Evolutionary conservation across 257 asterid species (phyloP).

Genomic region (Voacanga thouarsii): DNA sequence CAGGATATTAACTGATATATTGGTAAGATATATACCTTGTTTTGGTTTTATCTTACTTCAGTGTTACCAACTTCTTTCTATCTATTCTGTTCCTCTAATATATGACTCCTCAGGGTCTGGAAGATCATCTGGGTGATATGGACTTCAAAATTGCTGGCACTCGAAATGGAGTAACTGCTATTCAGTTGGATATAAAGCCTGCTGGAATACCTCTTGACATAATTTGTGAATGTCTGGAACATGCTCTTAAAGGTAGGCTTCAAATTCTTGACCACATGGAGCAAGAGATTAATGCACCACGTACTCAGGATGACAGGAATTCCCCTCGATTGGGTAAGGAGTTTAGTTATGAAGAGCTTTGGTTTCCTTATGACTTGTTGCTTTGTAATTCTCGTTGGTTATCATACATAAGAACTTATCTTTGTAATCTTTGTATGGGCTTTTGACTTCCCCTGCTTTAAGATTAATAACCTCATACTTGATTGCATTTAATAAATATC

Average conservation of each 20-base stretch:
- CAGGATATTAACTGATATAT: conserved; percentile 79
- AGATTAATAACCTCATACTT: not conserved
- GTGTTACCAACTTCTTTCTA: not conserved
- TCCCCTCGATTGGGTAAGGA: conserved; percentile 69
- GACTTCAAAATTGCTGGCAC: conserved; percentile 99
- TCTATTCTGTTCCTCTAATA: conserved; percentile 6
- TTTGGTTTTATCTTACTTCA: not conserved
- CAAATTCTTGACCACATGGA: conserved; percentile 94
- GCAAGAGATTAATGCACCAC: conserved; percentile 71
- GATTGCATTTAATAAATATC: conserved; percentile 18
- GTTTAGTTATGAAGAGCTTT: conserved; percentile 2
- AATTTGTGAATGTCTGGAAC: conserved; percentile 73
- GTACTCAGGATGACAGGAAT: conserved; percentile 63
- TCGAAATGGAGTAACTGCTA: conserved; percentile 83
- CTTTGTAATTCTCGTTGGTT: conserved; percentile 8
- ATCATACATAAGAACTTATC: not conserved
- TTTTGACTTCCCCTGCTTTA: not conserved
- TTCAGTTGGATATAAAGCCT: conserved; percentile 96
- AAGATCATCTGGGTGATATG: conserved; percentile 98
- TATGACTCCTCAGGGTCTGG: conserved; percentile 66
- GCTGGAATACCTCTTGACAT: conserved; percentile 96
- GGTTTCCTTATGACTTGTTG: not conserved
- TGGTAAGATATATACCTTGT: conserved; percentile 43
- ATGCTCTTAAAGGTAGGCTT: conserved; percentile 72
- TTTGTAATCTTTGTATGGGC: not conserved